Evolutionary conservation across 2,329 filamentous ascomycete species (phyloP).

Genomic region (Calonectria naviculata): DNA sequence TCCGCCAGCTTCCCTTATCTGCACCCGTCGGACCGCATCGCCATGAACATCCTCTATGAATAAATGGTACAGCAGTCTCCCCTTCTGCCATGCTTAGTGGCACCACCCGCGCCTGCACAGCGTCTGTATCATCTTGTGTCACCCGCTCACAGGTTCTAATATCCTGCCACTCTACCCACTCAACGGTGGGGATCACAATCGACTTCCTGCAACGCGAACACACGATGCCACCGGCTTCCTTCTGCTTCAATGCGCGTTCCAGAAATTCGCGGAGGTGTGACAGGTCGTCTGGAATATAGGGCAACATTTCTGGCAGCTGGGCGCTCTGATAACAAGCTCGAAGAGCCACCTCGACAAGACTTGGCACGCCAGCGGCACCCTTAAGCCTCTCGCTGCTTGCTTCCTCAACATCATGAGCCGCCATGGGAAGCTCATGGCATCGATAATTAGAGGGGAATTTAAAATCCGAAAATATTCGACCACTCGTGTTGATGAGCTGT

Average conservation of each 20-base stretch:
- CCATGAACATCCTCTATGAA: slow-evolving; percentile 63
- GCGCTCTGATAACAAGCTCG: slow-evolving; percentile 57
- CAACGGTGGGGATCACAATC: slow-evolving; percentile 61
- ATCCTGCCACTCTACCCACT: slow-evolving; percentile 74
- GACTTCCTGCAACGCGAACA: slow-evolving; percentile 64
- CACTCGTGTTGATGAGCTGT: slow-evolving; percentile 45
- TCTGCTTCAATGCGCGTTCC: slow-evolving; percentile 51
- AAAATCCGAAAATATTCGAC: slow-evolving; percentile 44
- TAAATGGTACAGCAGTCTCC: slow-evolving; percentile 57
- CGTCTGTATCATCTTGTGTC: slow-evolving; percentile 7
- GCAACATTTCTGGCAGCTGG: slow-evolving; percentile 54
- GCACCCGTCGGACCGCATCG: slow-evolving; percentile 52
- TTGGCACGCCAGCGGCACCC: slow-evolving; percentile 53
- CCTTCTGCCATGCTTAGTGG: slow-evolving; percentile 45
- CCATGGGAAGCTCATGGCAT: slow-evolving; percentile 36
- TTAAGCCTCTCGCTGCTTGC: neutral
- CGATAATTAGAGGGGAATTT: slow-evolving; percentile 37
- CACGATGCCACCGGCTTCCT: slow-evolving; percentile 58
- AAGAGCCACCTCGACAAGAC: slow-evolving; percentile 63
- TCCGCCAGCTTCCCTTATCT: slow-evolving; percentile 30
- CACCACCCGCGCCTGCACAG: slow-evolving; percentile 26
- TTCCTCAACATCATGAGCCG: slow-evolving; percentile 20
- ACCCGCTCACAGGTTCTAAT: slow-evolving; percentile 35
- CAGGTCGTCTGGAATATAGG: slow-evolving; percentile 55
- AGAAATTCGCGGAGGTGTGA: slow-evolving; percentile 54